Evolutionary conservation across 805 yeast genomes (phyloP), one percentile per base, ranked within the genome.

Genomic region (Saturnispora mendoncae): DNA sequence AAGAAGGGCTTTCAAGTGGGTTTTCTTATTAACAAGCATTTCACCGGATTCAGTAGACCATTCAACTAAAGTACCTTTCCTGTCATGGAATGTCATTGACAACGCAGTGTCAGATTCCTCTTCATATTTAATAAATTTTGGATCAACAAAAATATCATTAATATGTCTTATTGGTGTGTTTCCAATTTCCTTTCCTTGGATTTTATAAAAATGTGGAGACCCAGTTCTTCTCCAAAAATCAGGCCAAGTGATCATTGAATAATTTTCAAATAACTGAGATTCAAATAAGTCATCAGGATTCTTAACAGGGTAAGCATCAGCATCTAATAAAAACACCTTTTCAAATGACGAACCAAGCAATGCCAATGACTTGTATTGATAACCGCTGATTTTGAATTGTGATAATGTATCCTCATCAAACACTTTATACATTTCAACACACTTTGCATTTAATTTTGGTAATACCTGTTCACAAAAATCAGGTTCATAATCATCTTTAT

Each of bases 151-250:
- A 41, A 51, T 46, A 49, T 60, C 65, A 46, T 59, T 60, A 23
- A 57, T 41, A 38, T 52, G 55, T 44, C 65, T 55, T 17, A 52
- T 51, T 37, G 57, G 58, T 24, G 47, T 41, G 34, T 54, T 51
- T 21, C 72, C 69, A 1, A 76, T 63, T 38, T 62, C 50, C 10
- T 76, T 64, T 2, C 76, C 83, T 0, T 84, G 84, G 48, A 85
- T 76, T 23, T 74, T 72, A 58, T 81, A 85, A 52, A 72, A 80
- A 30, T 64, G 62, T 5, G 95, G 94, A 1, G 84, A 74, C 1
- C 88, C 83, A 5, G 88, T 77, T 49, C 95, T 70, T 58, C 80
- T 74, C 95, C 95, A 85, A 58, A 78, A 85, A 60, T 85, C 95
- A 2, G 94, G 94, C 90, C 94, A 85, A 20, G 77, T 57, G 21